Evolutionary conservation across 2,329 filamentous ascomycete genomes (phyloP), one percentile per base, ranked within the genome.

Genomic region (Gliomastix tumulicola): DNA sequence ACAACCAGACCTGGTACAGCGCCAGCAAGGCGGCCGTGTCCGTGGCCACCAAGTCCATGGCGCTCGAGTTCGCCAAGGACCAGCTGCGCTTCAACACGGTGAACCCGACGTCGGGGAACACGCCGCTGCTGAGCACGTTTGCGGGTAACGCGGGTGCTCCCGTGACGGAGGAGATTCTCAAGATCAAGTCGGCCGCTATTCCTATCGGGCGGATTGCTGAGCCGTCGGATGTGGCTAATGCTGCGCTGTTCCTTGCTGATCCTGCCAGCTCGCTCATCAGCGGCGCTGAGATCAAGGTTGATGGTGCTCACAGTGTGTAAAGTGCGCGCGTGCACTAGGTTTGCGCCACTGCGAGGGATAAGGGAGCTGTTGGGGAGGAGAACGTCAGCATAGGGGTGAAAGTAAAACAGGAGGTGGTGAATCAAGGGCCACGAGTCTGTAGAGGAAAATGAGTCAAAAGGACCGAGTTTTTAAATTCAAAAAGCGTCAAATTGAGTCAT

Each of bases 191-290:
- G 15, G 43, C 37, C 6, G 43, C 41, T 10, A 47, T 47, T n/a
- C 44, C 44, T 7, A 45, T 46, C 13, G 44, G 43, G 9, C 42
- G 41, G 11, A 42, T 47, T 7, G 41, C 43, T 4, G 43, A 45
- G 37, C 43, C 43, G 16, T 45, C 41, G 13, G 41, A 47, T 36
- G 44, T 47, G 15, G 43, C 44, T 15, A 47, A 47, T n/a, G 43
- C 45, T 11, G 43, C 43, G 5, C 37, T 45, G 10, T 46, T 44
- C 37, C 35, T 45, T 8, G 41, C 43, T 13, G 43, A 47, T 9
- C 38, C 40, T 20, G 44, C 44, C 4, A 46, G 42, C 36, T 46
- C 44, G 4, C 41, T 41, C 16, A 44, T 46, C 12, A 46, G 42
- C 13, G 44, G 44, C 2, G 22, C 41, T 13, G 44, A 46, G 35